These are phyloP conservation scores for Allium fistulosum DNA, from an alignment of 106 monocot species.

Conservation along the genomic window DNA sequence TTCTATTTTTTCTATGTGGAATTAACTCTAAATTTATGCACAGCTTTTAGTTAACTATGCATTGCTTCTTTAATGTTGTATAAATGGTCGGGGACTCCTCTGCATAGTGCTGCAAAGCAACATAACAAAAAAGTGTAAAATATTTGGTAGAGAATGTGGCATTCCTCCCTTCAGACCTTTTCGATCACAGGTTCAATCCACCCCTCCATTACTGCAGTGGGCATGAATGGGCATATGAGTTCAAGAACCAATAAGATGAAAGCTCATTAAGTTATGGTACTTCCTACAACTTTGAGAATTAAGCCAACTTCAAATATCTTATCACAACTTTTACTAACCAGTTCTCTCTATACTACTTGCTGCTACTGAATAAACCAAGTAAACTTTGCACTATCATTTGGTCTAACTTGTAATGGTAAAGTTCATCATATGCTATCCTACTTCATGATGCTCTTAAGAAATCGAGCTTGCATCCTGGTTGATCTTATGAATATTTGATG, in stretches of 20 bases:
- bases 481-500: no score
- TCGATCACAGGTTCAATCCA: conserved; percentile 16
- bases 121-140: conserved; percentile 56
- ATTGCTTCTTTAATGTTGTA: background rate
- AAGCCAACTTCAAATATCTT: background rate
- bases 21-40: no score
- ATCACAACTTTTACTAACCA: no score
- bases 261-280: conserved; percentile 27
- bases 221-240: conserved; percentile 95
- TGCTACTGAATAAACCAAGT: no score
- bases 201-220: conserved; percentile 69
- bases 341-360: no score
- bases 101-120: conserved; percentile 83
- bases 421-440: no score
- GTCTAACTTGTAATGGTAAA: no score
- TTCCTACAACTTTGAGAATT: conserved; percentile 1
- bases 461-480: no score
- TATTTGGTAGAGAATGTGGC: conserved; percentile 89
- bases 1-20: no score
- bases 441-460: no score
- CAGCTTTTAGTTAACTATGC: no score
- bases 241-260: conserved; percentile 33
- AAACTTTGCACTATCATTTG: no score
- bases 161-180: conserved; percentile 71
- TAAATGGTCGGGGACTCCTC: conserved; percentile 61